Evolutionary conservation across 1,139 yeast species (phyloP), one percentile per base, ranked within the genome.

Genomic region (Kurtzmaniella quercitrusa): DNA sequence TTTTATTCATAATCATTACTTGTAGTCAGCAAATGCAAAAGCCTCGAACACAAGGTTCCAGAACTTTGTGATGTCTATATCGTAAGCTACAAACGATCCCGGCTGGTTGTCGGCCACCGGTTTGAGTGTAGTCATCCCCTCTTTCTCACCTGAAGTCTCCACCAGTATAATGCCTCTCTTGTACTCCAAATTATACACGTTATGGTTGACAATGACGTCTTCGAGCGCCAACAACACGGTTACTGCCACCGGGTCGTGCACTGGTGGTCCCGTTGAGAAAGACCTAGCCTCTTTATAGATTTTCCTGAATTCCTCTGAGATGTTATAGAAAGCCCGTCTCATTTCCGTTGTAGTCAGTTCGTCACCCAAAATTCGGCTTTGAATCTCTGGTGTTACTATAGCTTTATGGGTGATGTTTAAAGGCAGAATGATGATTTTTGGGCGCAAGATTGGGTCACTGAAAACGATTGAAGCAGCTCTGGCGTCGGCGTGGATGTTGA

Each of bases 191-290:
- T 54, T 58, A 16, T 54, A 54, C n/a, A 53, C 57, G 47, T 2
- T 56, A 57, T 29, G 54, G 50, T 12, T 65, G 62, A 36, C 66
- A 65, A 25, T 75, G 4, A 31, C 18, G 5, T 14, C 36, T 14
- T 31, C 53, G 34, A 65, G 42, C 3, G 83, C 79, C 38, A 85
- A 59, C 21, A 85, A 57, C 0, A 79, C 78, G 42, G 76, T 81
- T 2, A 86, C 68, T 0, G 95, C 88, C 39, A 86, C 63, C 0
- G 95, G 94, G 57, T 88, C 95, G 60, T 89, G 95, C 1, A 87
- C 73, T 1, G 94, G 91, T 1, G 95, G 93, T 0, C 95, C 94
- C 2, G 60, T 53, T 3, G 48, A 54, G 50, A 75, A 72, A 2
- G 74, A 77, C 52, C 70, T 73, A n/a, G 59, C 62, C 17, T 59